Base-by-base conservation (phyloP, 2,329 filamentous ascomycete genomes). In the Didymella segeticola region DNA sequence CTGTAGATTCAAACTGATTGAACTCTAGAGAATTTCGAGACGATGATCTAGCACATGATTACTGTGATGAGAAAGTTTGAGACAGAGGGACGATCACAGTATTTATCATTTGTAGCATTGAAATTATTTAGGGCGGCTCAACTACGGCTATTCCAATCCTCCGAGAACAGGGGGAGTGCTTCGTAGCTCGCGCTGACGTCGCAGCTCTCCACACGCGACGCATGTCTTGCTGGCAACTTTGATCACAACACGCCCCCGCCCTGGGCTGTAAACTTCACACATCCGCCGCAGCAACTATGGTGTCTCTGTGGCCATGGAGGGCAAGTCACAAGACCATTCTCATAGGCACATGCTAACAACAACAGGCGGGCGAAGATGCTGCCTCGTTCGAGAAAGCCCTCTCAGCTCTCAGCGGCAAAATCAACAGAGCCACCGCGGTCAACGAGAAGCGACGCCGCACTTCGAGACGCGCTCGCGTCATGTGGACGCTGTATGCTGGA, bases 301-400 rank as follows among this genome's bases (percentile, higher is more conserved):
- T 93, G 68, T 90, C 88, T 47, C 83, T 95, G 64, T 95, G 91
- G 90, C 90, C 91, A 60, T 96, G 63, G 63, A 66, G 57, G 55
- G 65, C 62, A 46, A 26, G 56, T 37, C 1, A 10, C 10, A 1
- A 6, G 0, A 12, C 0, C 10, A n/a, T 2, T 6, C 7, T n/a
- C 20, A 14, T 11, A 19, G 6, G 12, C n/a, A 3, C 4, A 46
- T 60, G 43, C 59, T 68, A 33, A 64, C 63, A 37, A 12, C 50
- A 43, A 37, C 53, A 96, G 91, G 85, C 86, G 76, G 84, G 90
- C 69, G 84, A 89, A 73, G 96, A 93, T 62, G 89, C 95, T 22
- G 93, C 92, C 45, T 90, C 89, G 4, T 99, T 98, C 72, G 95
- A 99, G 78, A 97, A 93, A 80, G 86, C 89, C 2, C 86, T 99